Evolutionary conservation across 192 early-diverging fungal genomes (phyloP), one percentile per base, ranked within the genome.

Genomic region (Backusella westeae): DNA sequence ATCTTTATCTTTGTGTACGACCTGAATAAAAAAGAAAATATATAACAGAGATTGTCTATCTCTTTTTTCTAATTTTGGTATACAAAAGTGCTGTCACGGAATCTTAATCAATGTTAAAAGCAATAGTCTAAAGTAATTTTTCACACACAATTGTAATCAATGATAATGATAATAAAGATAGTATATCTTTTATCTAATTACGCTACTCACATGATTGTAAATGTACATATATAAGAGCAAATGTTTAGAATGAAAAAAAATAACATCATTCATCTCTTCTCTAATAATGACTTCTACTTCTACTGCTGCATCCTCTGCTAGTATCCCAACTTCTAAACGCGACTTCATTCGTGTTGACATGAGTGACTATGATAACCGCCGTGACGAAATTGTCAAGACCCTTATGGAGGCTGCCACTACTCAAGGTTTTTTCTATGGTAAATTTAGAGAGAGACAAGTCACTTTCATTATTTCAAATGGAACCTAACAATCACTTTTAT

Each of bases 371-470:
- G 75, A 80, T 29, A 56, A 67, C 17, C 67, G 79, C 3, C 69
- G 63, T 10, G 65, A 76, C 14, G 59, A 80, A 73, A 80, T 80
- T 41, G 41, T 67, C 19, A 53, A 65, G 17, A 69, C 68, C 21
- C 41, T 80, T 26, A 76, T 80, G 74, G 63, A 68, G 15, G 79
- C 79, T n/a, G 59, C 59, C 12, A 76, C 71, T 26, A 67, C 42
- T 6, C 79, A 80, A 67, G 79, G 79, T 8, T 75, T 80, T 32
- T 80, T 80, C 36, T 80, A 80, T 69, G 69, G 79, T 80, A 80
- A 65, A 39, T 38, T 32, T 17, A 17, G 12, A 44, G 15, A 44
- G 32, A 32, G 32, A 32, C 0, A 32, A 32, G 32, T 0, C 42
- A 6, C 9, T 68, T 67, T 67, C 15, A 19, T 67, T 3, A 34